Percentiles rank a stretch among this genome's conserved stretches.
phyloP scores from a whole-genome alignment of 192 early-diverging fungal genomes.

The Nowakowskiella sp. region DNA sequence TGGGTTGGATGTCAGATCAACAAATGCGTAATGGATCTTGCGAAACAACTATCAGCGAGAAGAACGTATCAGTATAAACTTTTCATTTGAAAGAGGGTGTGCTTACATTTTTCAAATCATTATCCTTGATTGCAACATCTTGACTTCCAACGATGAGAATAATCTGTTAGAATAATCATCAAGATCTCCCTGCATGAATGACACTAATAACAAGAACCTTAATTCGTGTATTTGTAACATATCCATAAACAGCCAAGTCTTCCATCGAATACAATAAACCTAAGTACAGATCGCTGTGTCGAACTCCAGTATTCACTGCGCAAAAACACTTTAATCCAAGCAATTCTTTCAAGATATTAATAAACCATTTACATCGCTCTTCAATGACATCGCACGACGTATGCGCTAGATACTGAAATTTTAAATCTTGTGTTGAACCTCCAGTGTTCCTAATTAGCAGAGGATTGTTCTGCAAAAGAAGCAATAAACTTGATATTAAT shows the following conservation, averaged over 20 bases:
- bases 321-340: constrained; percentile 1
- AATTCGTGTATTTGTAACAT: constrained; percentile 78
- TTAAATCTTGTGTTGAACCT: constrained; percentile 63
- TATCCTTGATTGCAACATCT: constrained; percentile 68
- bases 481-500: not conserved
- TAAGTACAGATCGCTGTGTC: constrained; percentile 72
- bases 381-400: constrained; percentile 87
- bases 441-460: constrained; percentile 76
- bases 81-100: not conserved
- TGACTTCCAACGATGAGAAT: constrained; percentile 31
- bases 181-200: constrained; percentile 24
- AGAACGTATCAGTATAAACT: constrained; percentile 3
- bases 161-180: constrained; percentile 11
- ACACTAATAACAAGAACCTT: constrained; percentile 63
- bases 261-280: constrained; percentile 84
- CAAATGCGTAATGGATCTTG: constrained; percentile 76
- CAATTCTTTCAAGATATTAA: not conserved
- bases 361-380: constrained; percentile 51
- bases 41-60: constrained; percentile 56
- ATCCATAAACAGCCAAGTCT: constrained; percentile 84
- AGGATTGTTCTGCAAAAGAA: constrained; percentile 65
- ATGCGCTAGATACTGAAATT: constrained; percentile 87
- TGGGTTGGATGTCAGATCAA: constrained; percentile 73
- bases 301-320: constrained; percentile 47
- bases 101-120: constrained; percentile 68